These are phyloP conservation scores for Penicillium daleae DNA, from an alignment of 495 filamentous ascomycete species.

Conservation along the genomic window DNA sequence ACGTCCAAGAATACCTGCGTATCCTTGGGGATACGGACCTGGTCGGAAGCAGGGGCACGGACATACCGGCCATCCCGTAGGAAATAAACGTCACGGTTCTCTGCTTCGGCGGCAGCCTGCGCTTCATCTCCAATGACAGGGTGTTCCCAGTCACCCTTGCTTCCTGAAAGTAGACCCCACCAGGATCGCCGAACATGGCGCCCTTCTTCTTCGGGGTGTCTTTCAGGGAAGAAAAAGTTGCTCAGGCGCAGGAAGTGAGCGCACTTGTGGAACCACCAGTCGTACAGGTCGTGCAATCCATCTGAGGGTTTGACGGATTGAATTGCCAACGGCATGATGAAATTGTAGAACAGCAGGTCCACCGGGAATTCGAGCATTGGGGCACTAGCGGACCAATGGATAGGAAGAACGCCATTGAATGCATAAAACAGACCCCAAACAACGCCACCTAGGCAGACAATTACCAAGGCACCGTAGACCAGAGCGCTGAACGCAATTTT, in stretches of 20 bases:
- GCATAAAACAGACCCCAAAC: conserved; percentile 83
- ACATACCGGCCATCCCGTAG: conserved; percentile 81
- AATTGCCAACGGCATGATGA: conserved; percentile 84
- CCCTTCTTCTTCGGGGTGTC: conserved; percentile 81
- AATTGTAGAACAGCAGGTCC: conserved; percentile 95
- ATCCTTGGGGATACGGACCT: conserved; percentile 90
- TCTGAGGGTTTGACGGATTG: conserved; percentile 83
- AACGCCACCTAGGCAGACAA: conserved; percentile 91
- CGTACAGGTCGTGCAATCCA: conserved; percentile 79
- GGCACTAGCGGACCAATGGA: conserved; percentile 88
- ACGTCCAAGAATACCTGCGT: conserved; percentile 80
- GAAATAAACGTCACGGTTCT: conserved; percentile 56
- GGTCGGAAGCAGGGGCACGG: conserved; percentile 86
- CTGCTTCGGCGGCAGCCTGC: conserved; percentile 36
- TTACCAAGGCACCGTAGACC: conserved; percentile 91
- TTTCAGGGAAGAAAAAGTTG: conserved; percentile 90
- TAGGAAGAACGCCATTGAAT: conserved; percentile 75
- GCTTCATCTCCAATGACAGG: conserved; percentile 48
- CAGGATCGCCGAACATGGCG: conserved; percentile 59
- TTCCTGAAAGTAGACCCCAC: conserved; percentile 49
- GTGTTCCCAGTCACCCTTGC: conserved; percentile 53
- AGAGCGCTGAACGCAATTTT: conserved; percentile 96
- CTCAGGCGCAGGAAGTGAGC: conserved; percentile 79
- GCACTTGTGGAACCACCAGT: conserved; percentile 94
- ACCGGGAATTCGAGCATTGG: conserved; percentile 93